phyloP scores from a whole-genome alignment of 2,329 filamentous ascomycete genomes.

The Cordyceps sp. region DNA sequence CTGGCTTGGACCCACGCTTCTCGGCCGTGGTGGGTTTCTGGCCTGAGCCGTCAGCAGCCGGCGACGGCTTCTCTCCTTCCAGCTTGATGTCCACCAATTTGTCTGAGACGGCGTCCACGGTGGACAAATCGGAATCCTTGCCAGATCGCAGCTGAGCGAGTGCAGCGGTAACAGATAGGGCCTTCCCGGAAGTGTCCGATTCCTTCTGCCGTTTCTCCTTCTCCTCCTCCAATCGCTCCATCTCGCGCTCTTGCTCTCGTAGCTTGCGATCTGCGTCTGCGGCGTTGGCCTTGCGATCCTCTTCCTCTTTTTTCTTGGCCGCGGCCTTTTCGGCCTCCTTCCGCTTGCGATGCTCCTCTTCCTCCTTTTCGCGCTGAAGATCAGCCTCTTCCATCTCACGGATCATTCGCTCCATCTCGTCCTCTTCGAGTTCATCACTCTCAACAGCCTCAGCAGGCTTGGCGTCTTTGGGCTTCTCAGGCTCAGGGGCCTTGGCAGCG shows the following conservation, averaged over 20 bases:
- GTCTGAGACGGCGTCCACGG: conserved; percentile 22
- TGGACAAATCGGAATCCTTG: conserved; percentile 21
- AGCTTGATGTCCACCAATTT: conserved; percentile 37
- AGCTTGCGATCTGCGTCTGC: conserved; percentile 49
- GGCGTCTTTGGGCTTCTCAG: conserved; percentile 13
- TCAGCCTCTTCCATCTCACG: conserved; percentile 44
- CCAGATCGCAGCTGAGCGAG: conserved; percentile 22
- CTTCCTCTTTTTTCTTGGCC: conserved; percentile 33
- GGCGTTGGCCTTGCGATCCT: conserved; percentile 23
- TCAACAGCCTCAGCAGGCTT: conserved; percentile 13
- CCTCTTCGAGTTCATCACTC: conserved; percentile 26
- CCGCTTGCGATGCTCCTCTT: conserved; percentile 30
- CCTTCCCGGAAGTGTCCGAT: conserved; percentile 31
- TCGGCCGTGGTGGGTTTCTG: conserved; percentile 34
- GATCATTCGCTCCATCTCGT: conserved; percentile 43
- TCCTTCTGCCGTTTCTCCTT: conserved; percentile 39
- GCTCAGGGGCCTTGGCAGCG: conserved; percentile 4
- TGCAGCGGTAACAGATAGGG: conserved; percentile 32
- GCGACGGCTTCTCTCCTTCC: conserved; percentile 22
- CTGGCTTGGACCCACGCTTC: conserved; percentile 59
- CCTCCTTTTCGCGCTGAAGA: conserved; percentile 29
- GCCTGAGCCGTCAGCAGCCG: conserved; percentile 27
- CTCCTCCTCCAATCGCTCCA: conserved; percentile 58
- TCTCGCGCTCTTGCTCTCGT: conserved; percentile 55
- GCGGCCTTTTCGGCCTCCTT: conserved; percentile 25